These are phyloP conservation scores for Scedosporium apiospermum DNA, from an alignment of 2,329 filamentous ascomycete species.

Conservation along the genomic window DNA sequence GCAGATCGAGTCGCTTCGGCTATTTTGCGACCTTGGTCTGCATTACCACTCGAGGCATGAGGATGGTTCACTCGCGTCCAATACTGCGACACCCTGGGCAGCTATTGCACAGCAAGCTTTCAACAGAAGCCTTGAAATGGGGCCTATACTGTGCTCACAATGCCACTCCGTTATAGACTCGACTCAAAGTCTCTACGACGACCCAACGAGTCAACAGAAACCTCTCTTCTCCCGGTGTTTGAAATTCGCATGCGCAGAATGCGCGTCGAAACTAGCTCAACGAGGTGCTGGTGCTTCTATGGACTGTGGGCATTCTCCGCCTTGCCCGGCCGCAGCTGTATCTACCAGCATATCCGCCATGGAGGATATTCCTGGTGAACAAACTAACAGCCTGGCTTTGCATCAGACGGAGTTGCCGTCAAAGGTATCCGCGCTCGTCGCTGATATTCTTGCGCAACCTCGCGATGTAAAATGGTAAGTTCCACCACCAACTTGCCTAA, in stretches of 20 bases:
- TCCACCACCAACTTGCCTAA: neutral
- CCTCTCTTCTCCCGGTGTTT: slow-evolving; percentile 23
- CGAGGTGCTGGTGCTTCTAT: neutral
- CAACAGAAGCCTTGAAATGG: slow-evolving; percentile 21
- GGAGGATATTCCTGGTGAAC: neutral
- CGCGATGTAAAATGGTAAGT: slow-evolving; percentile 24
- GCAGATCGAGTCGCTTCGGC: slow-evolving; percentile 32
- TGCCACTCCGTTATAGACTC: slow-evolving; percentile 18
- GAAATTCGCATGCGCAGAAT: slow-evolving; percentile 21
- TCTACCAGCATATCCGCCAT: neutral
- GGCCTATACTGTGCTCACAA: slow-evolving; percentile 15
- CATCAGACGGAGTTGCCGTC: slow-evolving; percentile 14
- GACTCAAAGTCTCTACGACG: slow-evolving; percentile 14
- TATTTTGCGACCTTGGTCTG: slow-evolving; percentile 36
- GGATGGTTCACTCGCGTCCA: slow-evolving; percentile 1
- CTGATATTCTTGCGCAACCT: slow-evolving; percentile 19
- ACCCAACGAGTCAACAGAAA: neutral
- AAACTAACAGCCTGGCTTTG: slow-evolving; percentile 17
- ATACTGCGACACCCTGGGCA: slow-evolving; percentile 11
- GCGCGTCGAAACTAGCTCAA: slow-evolving; percentile 9
- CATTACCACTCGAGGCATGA: slow-evolving; percentile 24
- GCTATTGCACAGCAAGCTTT: slow-evolving; percentile 23
- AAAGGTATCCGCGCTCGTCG: slow-evolving; percentile 24
- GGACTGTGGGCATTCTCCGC: slow-evolving; percentile 7
- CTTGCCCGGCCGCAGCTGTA: neutral